Evolutionary conservation across 2,329 filamentous ascomycete species (phyloP), one percentile per base, ranked within the genome.

Genomic region (Cyclaneusma minus): DNA sequence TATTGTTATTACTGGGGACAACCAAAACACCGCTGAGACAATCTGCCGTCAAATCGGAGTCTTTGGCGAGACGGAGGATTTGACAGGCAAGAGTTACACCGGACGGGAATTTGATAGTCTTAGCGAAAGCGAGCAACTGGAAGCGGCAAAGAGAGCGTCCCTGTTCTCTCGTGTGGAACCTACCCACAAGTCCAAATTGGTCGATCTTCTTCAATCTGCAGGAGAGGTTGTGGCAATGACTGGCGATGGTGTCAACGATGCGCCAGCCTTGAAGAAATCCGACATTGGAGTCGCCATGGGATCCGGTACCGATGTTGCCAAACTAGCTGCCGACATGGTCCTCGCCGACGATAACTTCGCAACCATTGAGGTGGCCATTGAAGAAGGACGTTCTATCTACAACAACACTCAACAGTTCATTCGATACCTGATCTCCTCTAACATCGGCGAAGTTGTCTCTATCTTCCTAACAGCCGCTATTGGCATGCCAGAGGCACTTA

Each of bases 391-490:
- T 35, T 85, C 85, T 36, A 98, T 98, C 56, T 98, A 94, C 68
- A 95, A 89, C 74, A 98, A 98, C 64, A 98, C 89, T 5, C 89
- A 98, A 51, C 89, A 98, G 52, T 98, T 98, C 56, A 98, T 98
- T 56, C 82, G 91, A 25, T 98, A 98, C 52, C 68, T 98, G 34
- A 98, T 98, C 51, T 95, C 87, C 6, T 95, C 87, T 37, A 98
- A 98, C 60, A 98, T 98, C 39, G 91, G 89, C 44, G 89, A 98
- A 53, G 89, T 98, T 18, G 89, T 98, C 18, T 95, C 89, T 7
- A 98, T 98, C 54, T 98, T 98, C 67, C 57, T 98, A 42, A 98
- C 89, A 8, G 89, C 89, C 14, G 89, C 89, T 9, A 63, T 91
- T 33, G 91, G 91, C 38, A 93, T 98, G 83, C 89, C 89, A 12